Evolutionary conservation across 192 early-diverging fungal genomes (phyloP).

Genomic region (Physocladia obscura): DNA sequence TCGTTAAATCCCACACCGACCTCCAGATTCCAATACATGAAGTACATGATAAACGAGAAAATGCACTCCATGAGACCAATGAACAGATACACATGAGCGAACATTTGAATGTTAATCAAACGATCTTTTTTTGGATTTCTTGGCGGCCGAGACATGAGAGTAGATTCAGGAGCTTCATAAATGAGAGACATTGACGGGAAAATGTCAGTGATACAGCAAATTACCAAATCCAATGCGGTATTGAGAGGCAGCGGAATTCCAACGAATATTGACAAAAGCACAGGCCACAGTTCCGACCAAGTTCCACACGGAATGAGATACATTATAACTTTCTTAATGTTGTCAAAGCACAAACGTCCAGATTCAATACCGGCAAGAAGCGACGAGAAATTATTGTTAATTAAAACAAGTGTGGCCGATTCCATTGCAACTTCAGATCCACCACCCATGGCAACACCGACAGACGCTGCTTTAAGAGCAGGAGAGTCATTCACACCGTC

Average conservation of each 20-base stretch:
- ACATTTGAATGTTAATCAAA: slow-evolving; percentile 64
- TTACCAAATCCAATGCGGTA: slow-evolving; percentile 56
- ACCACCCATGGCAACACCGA: slow-evolving; percentile 81
- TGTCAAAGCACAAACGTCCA: slow-evolving; percentile 84
- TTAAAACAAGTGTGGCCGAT: slow-evolving; percentile 44
- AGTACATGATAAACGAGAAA: slow-evolving; percentile 46
- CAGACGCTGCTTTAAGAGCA: slow-evolving; percentile 79
- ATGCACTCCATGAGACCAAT: slow-evolving; percentile 70
- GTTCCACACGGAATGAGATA: slow-evolving; percentile 30
- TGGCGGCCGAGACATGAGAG: slow-evolving; percentile 69
- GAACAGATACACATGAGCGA: slow-evolving; percentile 75
- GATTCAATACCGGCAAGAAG: slow-evolving; percentile 72
- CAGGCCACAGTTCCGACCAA: slow-evolving; percentile 72
- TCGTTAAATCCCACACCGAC: background rate
- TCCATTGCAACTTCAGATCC: slow-evolving; percentile 67
- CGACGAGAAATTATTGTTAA: slow-evolving; percentile 68
- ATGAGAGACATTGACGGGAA: slow-evolving; percentile 68
- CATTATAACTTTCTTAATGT: slow-evolving; percentile 83
- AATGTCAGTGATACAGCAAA: slow-evolving; percentile 54
- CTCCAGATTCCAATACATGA: slow-evolving; percentile 26
- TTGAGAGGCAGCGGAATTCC: slow-evolving; percentile 80
- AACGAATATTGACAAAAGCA: slow-evolving; percentile 76
- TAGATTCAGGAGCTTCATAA: slow-evolving; percentile 72
- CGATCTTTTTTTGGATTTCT: slow-evolving; percentile 68
- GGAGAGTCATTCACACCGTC: slow-evolving; percentile 91